Evolutionary conservation across 163 green algal genomes (phyloP), one percentile per base, ranked within the genome.

Genomic region (Scenedesmus sp.): DNA sequence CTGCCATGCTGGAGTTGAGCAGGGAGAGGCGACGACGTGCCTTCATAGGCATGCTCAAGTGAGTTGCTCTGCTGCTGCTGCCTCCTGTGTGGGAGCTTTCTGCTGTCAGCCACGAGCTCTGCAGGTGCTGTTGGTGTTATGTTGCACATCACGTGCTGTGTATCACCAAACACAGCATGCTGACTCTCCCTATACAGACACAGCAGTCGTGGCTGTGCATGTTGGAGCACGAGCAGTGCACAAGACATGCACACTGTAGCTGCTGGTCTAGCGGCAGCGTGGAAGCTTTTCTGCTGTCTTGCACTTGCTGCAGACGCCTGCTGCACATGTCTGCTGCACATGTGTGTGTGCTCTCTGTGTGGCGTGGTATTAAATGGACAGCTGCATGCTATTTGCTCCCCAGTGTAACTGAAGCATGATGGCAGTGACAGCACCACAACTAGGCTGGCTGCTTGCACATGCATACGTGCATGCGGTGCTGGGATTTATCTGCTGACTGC

Each of bases 31-130:
- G 42, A 15, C 53, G 56, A 30, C 46, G 78, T 15, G 87, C 79
- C n/a, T 91, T 91, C 87, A 86, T 91, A 37, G 79, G 87, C 56
- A 91, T 91, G 87, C 79, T 91, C 42, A 87, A 49, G 87, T 91
- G 81, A 0, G 83, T 26, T 37, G 65, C 49, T 13, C 61, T 37
- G 61, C 61, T 76, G 61, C 35, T 53, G 40, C 22, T 42, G 83
- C 40, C 56, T 10, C 78, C 35, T 81, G 15, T 13, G 6, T 42
- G 7, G 7, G 65, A 7, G 30, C 65, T 40, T 7, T 10, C 30
- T 2, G 6, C 16, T 76, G 30, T 30, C 37, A 72, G 59, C 30
- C 9, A 76, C 37, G 7, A 76, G 20, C 56, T 33, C 20, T 5
- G 65, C 30, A 40, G 30, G 7, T 40, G 65, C 30, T 76, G 65